A percentile compares a stretch with the other conserved stretches of the same genome.
Evolutionary conservation across 441 rosid genomes (phyloP).

Genomic region (Hura crepitans): DNA sequence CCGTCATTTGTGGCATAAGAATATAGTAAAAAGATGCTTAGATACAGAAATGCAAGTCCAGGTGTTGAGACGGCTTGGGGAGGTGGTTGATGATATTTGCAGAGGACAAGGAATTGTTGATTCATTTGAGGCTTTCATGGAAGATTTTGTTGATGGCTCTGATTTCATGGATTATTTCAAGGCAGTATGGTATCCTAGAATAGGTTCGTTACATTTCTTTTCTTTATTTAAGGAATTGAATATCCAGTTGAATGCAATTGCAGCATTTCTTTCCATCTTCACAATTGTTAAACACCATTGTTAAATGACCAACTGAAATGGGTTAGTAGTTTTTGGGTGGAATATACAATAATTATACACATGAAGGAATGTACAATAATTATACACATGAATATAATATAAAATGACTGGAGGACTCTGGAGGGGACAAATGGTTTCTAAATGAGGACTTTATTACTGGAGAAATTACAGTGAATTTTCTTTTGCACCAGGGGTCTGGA

Average conservation of each 20-base stretch:
- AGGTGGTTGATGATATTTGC: constrained; percentile 52
- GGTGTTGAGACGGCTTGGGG: constrained; percentile 55
- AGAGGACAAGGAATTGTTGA: constrained; percentile 44
- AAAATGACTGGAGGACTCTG: too few relatives aligned
- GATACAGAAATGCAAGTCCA: constrained; percentile 48
- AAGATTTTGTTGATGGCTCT: constrained; percentile 51
- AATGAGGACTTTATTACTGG: background rate
- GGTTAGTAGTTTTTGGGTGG: too few relatives aligned
- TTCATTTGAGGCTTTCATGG: constrained; percentile 51
- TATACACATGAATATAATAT: too few relatives aligned
- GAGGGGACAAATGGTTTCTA: background rate
- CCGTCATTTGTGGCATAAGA: constrained; percentile 82
- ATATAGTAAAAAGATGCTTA: constrained; percentile 64
- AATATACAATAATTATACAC: too few relatives aligned
- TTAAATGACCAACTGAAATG: too few relatives aligned
- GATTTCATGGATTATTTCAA: constrained; percentile 89
- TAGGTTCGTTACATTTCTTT: constrained; percentile 44
- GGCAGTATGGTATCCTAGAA: constrained; percentile 74
- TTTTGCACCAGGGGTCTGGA: constrained; percentile 54
- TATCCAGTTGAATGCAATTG: constrained; percentile 6
- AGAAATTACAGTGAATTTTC: constrained; percentile 12
- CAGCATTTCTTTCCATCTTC: constrained; percentile 6
- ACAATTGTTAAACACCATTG: background rate
- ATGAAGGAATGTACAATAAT: too few relatives aligned
- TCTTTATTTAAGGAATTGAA: background rate